A percentile compares a stretch with the other conserved stretches of the same genome.
Conservation (phyloP, 2,329 filamentous ascomycete genomes). For the Curvularia sp. region DNA sequence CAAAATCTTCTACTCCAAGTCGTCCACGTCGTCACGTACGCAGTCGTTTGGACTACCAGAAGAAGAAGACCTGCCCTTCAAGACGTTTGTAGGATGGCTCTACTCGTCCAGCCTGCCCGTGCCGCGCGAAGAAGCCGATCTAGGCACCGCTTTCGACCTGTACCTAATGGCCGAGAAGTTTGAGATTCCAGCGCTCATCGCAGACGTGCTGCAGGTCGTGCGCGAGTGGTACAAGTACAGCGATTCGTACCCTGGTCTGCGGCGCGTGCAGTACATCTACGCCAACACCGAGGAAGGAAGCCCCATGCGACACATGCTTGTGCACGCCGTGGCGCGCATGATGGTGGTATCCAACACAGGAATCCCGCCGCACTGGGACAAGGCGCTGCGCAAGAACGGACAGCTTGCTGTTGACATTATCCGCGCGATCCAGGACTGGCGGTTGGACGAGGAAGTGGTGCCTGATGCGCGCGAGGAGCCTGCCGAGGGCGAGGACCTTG, state of each 20-base stretch:
- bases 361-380: conserved; percentile 63
- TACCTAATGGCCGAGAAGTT: conserved; percentile 64
- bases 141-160: conserved; percentile 60
- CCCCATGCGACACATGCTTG: conserved; percentile 60
- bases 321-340: conserved; percentile 59
- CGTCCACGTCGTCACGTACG: conserved; percentile 31
- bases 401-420: conserved; percentile 64
- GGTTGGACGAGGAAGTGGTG: conserved; percentile 57
- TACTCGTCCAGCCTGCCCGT: conserved; percentile 58
- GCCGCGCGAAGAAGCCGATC: conserved; percentile 59
- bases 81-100: conserved; percentile 62
- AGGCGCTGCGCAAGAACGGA: conserved; percentile 62
- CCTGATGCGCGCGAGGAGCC: conserved; percentile 59
- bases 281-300: conserved; percentile 57
- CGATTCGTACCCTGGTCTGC: conserved; percentile 61
- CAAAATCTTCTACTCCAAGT: conserved; percentile 58
- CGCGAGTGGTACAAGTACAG: conserved; percentile 61
- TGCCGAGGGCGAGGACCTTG: conserved; percentile 48
- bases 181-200: conserved; percentile 56
- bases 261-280: conserved; percentile 62
- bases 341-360: conserved; percentile 57
- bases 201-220: conserved; percentile 59
- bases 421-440: conserved; percentile 62
- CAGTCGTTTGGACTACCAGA: conserved; percentile 60
- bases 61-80: conserved; percentile 60